Base-by-base conservation (phyloP, 345 rosid species). In the Cochlearia excelsa region DNA sequence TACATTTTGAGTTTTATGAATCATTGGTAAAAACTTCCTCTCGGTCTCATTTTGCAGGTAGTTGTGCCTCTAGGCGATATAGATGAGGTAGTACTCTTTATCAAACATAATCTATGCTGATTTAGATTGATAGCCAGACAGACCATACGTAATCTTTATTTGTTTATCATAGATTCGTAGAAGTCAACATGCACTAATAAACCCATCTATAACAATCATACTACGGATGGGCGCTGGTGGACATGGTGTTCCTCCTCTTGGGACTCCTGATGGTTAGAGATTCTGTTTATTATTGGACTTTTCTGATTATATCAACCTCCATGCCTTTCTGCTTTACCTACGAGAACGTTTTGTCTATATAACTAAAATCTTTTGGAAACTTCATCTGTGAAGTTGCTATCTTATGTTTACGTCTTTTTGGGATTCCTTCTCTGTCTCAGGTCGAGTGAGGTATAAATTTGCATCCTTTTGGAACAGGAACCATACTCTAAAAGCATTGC, bases 401-500 rank as follows among this genome's bases (percentile, higher is more conserved):
- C 63, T 66, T 49, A 47, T 72, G 71, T 72, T 72, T 60, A 66
- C 54, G 67, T 46, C 54, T 63, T 26, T 66, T 10, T 59, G 71
- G 53, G 30, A 54, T 57, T 53, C 56, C 44, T 53, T 75, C 47
- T 68, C 65, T 70, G 49, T 76, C 79, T 56, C 99, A 93, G 99
- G 97, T 77, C 83, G 97, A 80, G 97, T 89, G 81, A 84, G 99
- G 78, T 93, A 93, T 82, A 93, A 88, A 75, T 93, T 93, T 80
- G 99, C 97, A 52, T 93, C 99, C 40, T 93, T 93, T 80, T 89
- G 99, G 99, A 93, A 93, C 83, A 86, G 97, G 84, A 89, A 93
- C 79, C 94, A 88, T 76, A 79, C 95, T 30, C 57, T 83, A 46
- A 83, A 88, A 79, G 84, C 83, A 64, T 77, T 92, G 73, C 91